Evolutionary conservation across 2,329 filamentous ascomycete species (phyloP), one percentile per base, ranked within the genome.

Genomic region (Tolypocladium tundrense): DNA sequence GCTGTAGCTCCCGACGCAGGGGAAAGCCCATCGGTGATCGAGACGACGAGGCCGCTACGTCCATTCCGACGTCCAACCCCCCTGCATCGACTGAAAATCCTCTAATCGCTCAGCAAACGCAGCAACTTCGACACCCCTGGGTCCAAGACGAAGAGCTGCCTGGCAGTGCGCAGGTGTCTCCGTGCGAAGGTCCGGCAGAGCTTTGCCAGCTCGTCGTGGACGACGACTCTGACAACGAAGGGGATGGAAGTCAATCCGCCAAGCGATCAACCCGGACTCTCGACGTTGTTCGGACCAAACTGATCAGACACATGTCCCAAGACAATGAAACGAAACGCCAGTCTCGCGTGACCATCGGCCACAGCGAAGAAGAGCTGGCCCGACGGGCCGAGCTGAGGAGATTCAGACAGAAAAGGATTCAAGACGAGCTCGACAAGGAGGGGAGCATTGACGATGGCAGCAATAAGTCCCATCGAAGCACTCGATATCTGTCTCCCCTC

Each of bases 331-430:
- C 66, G 2, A 76, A 72, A 52, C 67, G 74, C 37, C 72, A 70
- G 41, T 75, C 76, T 2, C 73, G 70, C 40, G 70, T 71, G 4
- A 74, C 74, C 19, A 68, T 76, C 39, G 75, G 77, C 14, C 75
- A 73, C 54, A 81, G 76, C 53, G 73, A 81, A 31, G 80, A 82
- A 60, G 79, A 82, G 61, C 64, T 82, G 50, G 77, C 80, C 55
- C 74, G 81, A 35, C 75, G 81, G 62, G 81, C 80, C 35, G 82
- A 85, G 62, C 67, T 85, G 57, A 80, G 76, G 62, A 75, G 81
- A 24, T 70, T 84, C 10, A 78, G 81, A 67, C 77, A 79, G 54
- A 79, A 77, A 62, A 75, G 81, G 60, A 84, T 85, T n/a, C 79
- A 80, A 60, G 77, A 83, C 50, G 82, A 85, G 62, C 71, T 85